phyloP scores from a whole-genome alignment of 2,329 filamentous ascomycete species.

The Epichloe scottii region DNA sequence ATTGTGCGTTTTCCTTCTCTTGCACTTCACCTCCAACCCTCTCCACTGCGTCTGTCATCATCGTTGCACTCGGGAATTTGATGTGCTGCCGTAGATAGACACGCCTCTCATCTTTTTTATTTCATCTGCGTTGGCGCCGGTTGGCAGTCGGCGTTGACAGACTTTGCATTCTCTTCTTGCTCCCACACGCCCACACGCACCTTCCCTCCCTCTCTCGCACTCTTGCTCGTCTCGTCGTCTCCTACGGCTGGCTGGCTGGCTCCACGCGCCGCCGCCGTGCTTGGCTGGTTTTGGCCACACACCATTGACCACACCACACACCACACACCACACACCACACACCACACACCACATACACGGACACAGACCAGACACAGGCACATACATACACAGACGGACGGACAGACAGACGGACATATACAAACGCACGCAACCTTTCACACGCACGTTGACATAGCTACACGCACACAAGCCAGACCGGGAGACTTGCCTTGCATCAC shows the following conservation, averaged over 20 bases:
- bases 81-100: neutral
- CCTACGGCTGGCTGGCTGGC: neutral
- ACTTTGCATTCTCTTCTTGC: neutral
- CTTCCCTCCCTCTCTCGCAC: neutral
- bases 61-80: neutral
- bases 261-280: neutral
- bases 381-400: neutral
- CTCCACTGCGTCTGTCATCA: conserved; percentile 1
- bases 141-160: neutral
- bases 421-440: neutral
- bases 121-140: neutral
- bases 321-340: neutral
- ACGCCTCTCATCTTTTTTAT: neutral
- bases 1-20: neutral
- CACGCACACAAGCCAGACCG: neutral
- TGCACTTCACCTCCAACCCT: neutral
- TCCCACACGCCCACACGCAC: neutral
- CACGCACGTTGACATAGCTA: neutral
- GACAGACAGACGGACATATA: neutral
- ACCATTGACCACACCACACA: neutral
- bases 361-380: neutral
- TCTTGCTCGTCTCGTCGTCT: neutral
- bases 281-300: neutral
- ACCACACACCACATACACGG: neutral
- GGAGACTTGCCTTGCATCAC: neutral